Percentiles rank a stretch among this genome's conserved stretches.
phyloP scores from a whole-genome alignment of 2,329 filamentous ascomycete genomes.

The Colletotrichum magnum region DNA sequence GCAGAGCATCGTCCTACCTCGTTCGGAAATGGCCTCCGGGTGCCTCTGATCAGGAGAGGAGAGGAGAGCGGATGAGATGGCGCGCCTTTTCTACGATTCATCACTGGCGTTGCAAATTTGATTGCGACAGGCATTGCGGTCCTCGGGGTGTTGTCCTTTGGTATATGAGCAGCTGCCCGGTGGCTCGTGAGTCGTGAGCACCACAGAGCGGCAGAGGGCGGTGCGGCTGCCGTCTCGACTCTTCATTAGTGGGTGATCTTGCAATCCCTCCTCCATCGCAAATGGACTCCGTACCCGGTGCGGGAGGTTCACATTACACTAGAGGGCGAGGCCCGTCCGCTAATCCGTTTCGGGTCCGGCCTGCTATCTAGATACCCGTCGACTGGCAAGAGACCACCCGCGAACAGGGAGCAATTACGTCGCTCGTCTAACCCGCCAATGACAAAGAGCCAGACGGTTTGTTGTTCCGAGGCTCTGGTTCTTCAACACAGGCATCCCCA shows the following conservation, averaged over 20 bases:
- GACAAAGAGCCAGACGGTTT: conserved; percentile 18
- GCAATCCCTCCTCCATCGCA: background rate
- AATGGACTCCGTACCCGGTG: conserved; percentile 25
- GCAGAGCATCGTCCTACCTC: background rate
- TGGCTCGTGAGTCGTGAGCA: too few relatives aligned
- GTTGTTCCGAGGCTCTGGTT: conserved; percentile 39
- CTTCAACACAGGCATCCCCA: conserved; percentile 23
- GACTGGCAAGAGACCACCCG: conserved; percentile 1
- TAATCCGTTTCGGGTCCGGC: conserved; percentile 32
- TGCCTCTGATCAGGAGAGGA: too few relatives aligned
- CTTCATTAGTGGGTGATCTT: too few relatives aligned
- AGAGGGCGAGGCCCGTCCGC: conserved; percentile 30
- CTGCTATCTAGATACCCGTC: conserved; percentile 32
- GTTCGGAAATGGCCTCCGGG: background rate
- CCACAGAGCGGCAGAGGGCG: too few relatives aligned
- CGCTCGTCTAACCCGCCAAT: conserved; percentile 16
- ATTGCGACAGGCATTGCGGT: conserved; percentile 13
- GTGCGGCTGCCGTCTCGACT: too few relatives aligned
- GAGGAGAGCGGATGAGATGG: too few relatives aligned
- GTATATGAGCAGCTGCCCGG: conserved; percentile 1
- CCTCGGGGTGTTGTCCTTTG: background rate
- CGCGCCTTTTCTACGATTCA: background rate
- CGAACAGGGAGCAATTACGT: conserved; percentile 7
- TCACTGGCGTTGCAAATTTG: background rate
- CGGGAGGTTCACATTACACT: conserved; percentile 21